phyloP scores from a whole-genome alignment of 2,329 filamentous ascomycete genomes.

The Didymella arachidicola region DNA sequence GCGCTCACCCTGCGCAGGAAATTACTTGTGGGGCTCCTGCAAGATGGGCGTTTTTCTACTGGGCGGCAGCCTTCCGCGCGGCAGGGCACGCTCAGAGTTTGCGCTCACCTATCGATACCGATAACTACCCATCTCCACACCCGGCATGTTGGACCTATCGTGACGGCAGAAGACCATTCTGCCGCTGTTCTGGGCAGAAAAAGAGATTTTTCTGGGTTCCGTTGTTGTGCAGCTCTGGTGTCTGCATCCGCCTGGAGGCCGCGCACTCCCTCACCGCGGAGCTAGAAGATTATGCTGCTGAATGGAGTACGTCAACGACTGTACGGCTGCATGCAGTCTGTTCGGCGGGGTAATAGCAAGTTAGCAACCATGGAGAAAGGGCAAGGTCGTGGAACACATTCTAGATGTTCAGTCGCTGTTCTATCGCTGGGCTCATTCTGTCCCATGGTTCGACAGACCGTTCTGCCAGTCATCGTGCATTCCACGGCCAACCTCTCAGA shows the following conservation, averaged over 20 bases:
- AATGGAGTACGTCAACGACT: constrained; percentile 17
- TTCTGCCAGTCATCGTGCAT: constrained; percentile 22
- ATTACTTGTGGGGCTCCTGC: constrained; percentile 45
- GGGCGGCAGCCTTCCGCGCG: constrained; percentile 33
- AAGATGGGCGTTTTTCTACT: constrained; percentile 28
- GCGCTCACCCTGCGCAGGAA: constrained; percentile 38
- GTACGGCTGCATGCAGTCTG: constrained; percentile 5
- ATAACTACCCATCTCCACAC: constrained; percentile 42
- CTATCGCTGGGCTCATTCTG: constrained; percentile 11
- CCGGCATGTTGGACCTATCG: constrained; percentile 29
- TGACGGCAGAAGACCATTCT: constrained; percentile 15
- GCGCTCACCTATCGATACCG: constrained; percentile 47
- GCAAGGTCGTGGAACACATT: constrained; percentile 23
- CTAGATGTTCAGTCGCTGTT: constrained; percentile 13
- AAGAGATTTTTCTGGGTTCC: constrained; percentile 34
- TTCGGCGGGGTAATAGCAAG: constrained; percentile 23
- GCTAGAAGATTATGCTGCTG: constrained; percentile 11
- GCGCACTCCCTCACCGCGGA: constrained; percentile 28
- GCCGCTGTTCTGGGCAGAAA: constrained; percentile 19
- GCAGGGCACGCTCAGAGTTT: constrained; percentile 34
- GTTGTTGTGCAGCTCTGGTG: constrained; percentile 23
- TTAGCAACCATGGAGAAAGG: constrained; percentile 9
- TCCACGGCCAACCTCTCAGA: constrained; percentile 8
- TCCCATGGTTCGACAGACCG: constrained; percentile 21
- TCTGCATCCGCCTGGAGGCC: constrained; percentile 16